Conservation (phyloP, 148 eudicot genomes). For the Agrostemma githago region DNA sequence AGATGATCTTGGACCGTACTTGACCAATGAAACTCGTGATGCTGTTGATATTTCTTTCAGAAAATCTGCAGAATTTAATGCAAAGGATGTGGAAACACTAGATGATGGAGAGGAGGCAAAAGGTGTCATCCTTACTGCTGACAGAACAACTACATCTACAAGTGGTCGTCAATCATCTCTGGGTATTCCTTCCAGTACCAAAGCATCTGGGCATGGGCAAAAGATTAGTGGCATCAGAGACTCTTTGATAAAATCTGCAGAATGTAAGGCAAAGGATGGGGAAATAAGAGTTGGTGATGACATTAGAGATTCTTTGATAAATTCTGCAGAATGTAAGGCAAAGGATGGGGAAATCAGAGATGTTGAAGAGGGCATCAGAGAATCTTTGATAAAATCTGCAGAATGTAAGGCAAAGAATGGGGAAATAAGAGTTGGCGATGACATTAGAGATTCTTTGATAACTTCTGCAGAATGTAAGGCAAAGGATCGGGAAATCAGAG, state of each 20-base stretch:
- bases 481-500: conserved; percentile 14
- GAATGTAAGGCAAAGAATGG: conserved; percentile 6
- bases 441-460: background rate
- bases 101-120: conserved; percentile 18
- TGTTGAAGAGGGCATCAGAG: conserved; percentile 5
- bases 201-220: conserved; percentile 18
- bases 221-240: background rate
- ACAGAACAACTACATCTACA: conserved; percentile 7
- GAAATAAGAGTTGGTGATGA: background rate
- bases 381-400: conserved; percentile 11
- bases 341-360: conserved; percentile 14
- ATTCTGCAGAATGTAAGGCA: conserved; percentile 9
- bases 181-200: conserved; percentile 10
- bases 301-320: background rate
- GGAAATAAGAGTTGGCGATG: background rate
- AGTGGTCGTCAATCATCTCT: conserved; percentile 9
- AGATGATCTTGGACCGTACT: conserved; percentile 15
- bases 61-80: conserved; percentile 10
- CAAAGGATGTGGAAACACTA: conserved; percentile 10
- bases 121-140: conserved; percentile 10
- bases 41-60: conserved; percentile 6
- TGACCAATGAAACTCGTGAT: conserved; percentile 3
- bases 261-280: conserved; percentile 4
- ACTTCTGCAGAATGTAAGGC: conserved; percentile 10
- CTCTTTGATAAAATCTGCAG: conserved; percentile 12